Evolutionary conservation across 2,329 filamentous ascomycete species (phyloP), one percentile per base, ranked within the genome.

Genomic region (Fusarium beomiforme): DNA sequence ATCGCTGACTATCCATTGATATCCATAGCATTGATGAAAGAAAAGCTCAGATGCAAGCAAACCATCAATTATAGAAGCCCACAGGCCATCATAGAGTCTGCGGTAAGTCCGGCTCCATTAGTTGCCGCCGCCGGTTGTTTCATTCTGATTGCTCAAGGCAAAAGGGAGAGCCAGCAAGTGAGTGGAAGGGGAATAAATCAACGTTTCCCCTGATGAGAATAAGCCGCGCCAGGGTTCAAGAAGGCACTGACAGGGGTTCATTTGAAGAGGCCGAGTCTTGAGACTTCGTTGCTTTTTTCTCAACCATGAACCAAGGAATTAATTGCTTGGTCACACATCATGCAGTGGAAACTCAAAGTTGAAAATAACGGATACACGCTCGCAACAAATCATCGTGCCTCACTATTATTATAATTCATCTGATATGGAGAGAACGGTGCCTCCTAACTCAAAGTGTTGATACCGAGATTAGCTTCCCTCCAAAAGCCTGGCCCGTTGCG

Each of bases 391-490:
- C 46, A 63, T 59, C 36, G 43, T 24, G 33, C 51, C 16, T 24
- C 26, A 33, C 24, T 53, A 37, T 42, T 34, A 42, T 46, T 61
- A 44, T 54, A 56, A 68, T 62, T 42, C 58, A 58, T 65, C 57
- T 57, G 33, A 60, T 54, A 58, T 75, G 58, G 59, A 44, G 53
- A 61, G 43, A 66, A 62, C 62, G 58, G 58, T 41, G n/a, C 65
- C 63, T 49, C 67, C 57, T 73, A 67, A 69, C 70, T 73, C 61
- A 53, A 75, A 70, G 59, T 59, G 74, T 65, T 47, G 61, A 75
- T 72, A 63, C 74, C 74, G 74, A 76, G 70, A 76, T 76, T 76
- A 75, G 65, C 69, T 72, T 63, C 63, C 59, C 63, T 72, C 46
- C 68, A 61, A 51, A 29, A 65, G 55, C 49, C 55, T 66, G 70